Evolutionary conservation across 1,284 basidiomycete genomes (phyloP), one percentile per base, ranked within the genome.

Genomic region (Naganishia sp.): DNA sequence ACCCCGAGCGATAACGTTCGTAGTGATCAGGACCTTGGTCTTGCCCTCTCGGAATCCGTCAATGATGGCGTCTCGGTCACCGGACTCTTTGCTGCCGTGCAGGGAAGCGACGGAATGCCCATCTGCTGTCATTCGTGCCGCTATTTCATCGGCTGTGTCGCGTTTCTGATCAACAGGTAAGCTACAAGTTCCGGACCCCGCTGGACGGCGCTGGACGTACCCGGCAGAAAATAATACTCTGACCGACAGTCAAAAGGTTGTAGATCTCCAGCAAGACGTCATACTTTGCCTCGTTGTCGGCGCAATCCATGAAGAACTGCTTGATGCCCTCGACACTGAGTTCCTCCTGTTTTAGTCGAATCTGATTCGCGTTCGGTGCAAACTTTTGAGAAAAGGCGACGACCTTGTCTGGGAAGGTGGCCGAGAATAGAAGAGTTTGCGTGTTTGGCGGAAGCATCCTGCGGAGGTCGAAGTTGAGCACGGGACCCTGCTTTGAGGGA

Each of bases 231-330:
- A 98, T 97, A 78, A 98, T 98, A 79, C 90, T 93, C 80, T 97
- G 94, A 0, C 94, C 94, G 69, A 99, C 92, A 0, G 94, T 95
- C 77, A 99, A 83, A 60, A 95, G 83, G 69, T 88, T 87, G 81
- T 99, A 99, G 33, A 99, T 82, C 63, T 88, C 88, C 31, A 96
- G 92, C 48, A 99, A 84, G 57, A 97, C 92, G 68, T 98, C 93
- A 78, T 94, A 99, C 86, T 98, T 98, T 75, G 93, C 88, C 53
- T 92, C 86, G 77, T 92, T 92, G 74, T 89, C 83, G 75, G 82
- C 86, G 80, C 90, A 94, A 77, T 94, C 94, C 88, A 99, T 92
- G 82, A 95, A 99, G 78, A 99, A 96, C 77, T 99, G 96, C 74
- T 90, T 88, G 80, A 99, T 99, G 50, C 90, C 91, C 69, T 94